A percentile compares a stretch with the other conserved stretches of the same genome.
Evolutionary conservation across 2,329 filamentous ascomycete genomes (phyloP).

Genomic region (Alternaria metachromatica): DNA sequence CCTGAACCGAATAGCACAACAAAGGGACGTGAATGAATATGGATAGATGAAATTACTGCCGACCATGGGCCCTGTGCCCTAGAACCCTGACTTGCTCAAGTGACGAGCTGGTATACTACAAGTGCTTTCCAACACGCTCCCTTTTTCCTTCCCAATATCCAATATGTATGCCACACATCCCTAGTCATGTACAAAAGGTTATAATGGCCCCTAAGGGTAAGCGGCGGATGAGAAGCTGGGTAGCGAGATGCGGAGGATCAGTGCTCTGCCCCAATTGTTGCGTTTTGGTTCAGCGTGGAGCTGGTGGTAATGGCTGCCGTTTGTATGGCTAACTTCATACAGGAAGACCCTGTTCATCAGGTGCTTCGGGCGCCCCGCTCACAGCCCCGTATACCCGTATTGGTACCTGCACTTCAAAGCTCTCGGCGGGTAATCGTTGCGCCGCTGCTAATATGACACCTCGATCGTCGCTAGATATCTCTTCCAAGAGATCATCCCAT

Average conservation of each 20-base stretch:
- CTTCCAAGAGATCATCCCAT: conserved; percentile 69
- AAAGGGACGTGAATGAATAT: background rate
- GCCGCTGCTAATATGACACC: conserved; percentile 78
- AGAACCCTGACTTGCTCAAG: background rate
- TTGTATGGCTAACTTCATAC: conserved; percentile 29
- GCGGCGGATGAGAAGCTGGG: background rate
- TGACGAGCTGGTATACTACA: conserved; percentile 10
- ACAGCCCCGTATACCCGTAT: conserved; percentile 75
- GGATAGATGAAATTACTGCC: background rate
- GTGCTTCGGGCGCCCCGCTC: conserved; percentile 47
- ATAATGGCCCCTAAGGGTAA: background rate
- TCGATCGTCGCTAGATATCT: conserved; percentile 78
- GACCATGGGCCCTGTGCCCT: background rate
- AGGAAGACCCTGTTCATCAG: conserved; percentile 41
- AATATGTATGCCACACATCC: background rate
- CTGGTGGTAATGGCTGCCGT: background rate
- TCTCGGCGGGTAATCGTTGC: conserved; percentile 82
- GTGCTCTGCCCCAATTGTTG: background rate
- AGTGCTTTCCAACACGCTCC: background rate
- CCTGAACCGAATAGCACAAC: background rate
- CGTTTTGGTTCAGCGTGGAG: background rate
- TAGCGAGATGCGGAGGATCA: no score
- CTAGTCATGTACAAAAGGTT: background rate
- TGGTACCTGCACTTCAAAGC: conserved; percentile 87
- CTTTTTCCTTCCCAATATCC: background rate